Percentiles rank a stretch among this genome's conserved stretches.
These are phyloP conservation scores for Tetragonia tetragonoides DNA, from an alignment of 148 eudicot genomes.

Conservation along the genomic window DNA sequence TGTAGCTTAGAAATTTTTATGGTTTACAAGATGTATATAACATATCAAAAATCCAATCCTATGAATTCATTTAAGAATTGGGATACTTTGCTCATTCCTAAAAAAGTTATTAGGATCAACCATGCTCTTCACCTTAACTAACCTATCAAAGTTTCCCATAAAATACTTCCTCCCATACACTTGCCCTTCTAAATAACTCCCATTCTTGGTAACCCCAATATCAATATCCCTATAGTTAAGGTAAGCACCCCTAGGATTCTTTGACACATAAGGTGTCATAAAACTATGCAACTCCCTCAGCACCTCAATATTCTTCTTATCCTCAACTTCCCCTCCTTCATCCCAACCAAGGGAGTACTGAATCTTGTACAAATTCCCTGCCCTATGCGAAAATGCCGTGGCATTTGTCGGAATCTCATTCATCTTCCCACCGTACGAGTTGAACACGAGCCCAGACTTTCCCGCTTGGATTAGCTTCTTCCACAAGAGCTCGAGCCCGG, in stretches of 20 bases:
- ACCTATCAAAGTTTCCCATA: conserved; percentile 43
- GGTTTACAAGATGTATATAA: too few species aligned
- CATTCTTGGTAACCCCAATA: conserved; percentile 35
- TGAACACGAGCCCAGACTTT: conserved; percentile 36
- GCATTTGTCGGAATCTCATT: conserved; percentile 28
- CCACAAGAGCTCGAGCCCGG: conserved; percentile 35
- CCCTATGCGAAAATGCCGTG: conserved; percentile 52
- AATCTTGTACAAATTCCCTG: conserved; percentile 45
- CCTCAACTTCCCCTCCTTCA: conserved; percentile 21
- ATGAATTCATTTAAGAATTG: not conserved
- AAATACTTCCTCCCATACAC: conserved; percentile 50
- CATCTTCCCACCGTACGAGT: conserved; percentile 54
- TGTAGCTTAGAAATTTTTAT: too few species aligned
- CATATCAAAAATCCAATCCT: too few species aligned
- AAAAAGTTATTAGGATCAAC: conserved; percentile 52
- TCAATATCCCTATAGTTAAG: conserved; percentile 48
- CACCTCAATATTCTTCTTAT: conserved; percentile 27
- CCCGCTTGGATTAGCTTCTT: conserved; percentile 30
- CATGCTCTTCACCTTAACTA: conserved; percentile 37
- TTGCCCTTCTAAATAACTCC: conserved; percentile 40
- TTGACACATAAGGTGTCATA: too few species aligned
- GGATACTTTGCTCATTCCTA: conserved; percentile 50
- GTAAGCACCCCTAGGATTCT: too few species aligned
- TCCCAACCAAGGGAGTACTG: conserved; percentile 45
- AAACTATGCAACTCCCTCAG: conserved; percentile 28